Conservation (phyloP, 257 asterid genomes). For the Solanum chmielewskii region DNA sequence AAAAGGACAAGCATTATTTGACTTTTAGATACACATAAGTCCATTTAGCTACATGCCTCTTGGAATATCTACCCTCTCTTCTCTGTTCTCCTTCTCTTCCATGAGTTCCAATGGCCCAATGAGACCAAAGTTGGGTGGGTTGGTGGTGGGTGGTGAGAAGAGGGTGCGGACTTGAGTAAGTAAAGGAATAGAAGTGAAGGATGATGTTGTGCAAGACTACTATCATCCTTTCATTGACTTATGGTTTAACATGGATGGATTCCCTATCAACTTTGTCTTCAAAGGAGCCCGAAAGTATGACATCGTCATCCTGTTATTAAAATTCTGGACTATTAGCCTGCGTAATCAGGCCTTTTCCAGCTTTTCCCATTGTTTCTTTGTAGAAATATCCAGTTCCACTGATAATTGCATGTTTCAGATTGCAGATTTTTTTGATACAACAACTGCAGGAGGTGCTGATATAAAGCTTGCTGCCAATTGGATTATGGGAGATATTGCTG, state of each 20-base stretch:
- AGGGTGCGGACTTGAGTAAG: neutral
- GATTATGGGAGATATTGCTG: constrained; percentile 98
- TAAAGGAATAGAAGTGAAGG: neutral
- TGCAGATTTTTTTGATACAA: constrained; percentile 74
- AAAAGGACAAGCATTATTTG: neutral
- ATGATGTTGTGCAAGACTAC: neutral
- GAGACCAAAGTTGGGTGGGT: neutral
- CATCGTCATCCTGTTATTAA: neutral
- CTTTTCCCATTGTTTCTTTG: neutral
- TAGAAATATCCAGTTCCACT: neutral
- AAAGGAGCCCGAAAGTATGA: neutral
- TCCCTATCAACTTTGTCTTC: neutral
- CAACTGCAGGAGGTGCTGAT: constrained; percentile 67
- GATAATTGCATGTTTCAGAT: constrained; percentile 35
- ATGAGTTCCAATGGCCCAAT: neutral
- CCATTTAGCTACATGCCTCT: neutral
- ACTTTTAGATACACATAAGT: neutral
- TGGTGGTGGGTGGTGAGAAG: neutral
- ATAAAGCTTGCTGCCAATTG: constrained; percentile 81
- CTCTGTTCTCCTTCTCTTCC: neutral
- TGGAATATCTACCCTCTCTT: neutral
- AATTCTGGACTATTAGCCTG: neutral
- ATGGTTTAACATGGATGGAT: neutral
- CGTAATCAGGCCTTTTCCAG: neutral
- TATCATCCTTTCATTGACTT: neutral